Evolutionary conservation across 257 asterid genomes (phyloP), one percentile per base, ranked within the genome.

Genomic region (Nicotiana obtusifolia): DNA sequence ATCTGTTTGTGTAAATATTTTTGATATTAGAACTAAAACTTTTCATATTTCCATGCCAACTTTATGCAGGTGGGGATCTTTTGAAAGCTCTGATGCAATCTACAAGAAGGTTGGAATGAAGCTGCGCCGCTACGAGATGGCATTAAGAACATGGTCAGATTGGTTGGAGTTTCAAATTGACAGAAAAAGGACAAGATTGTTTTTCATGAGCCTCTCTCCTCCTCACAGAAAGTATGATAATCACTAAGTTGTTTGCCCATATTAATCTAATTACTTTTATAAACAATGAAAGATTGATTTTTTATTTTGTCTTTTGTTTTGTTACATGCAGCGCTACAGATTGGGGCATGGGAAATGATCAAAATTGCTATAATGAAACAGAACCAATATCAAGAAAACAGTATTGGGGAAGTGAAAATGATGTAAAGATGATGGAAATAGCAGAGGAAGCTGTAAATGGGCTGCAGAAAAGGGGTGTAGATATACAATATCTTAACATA

Each of bases 181-280:
- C 30, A 67, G 82, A 73, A 77, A 84, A 19, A 88, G 79, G 64
- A 88, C 93, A 11, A 83, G 69, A 24, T 8, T 90, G 81, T 90
- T 90, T 84, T 90, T 87, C 88, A 87, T 84, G 88, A 87, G 93
- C 85, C 82, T 86, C 41, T 90, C 93, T 2, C 87, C 92, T 41
- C 62, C 59, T 80, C 93, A 87, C 68, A 59, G 49, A 67, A 16
- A 73, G 92, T 90, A 87, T 17, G 83, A 2, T 7, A 2, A 14
- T 3, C 3, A 13, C 60, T 22, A 11, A 6, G 31, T 71, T 69
- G n/a, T 35, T 35, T 5, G 2, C 33, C 76, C 30, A 67, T 53
- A 35, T 33, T 10, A 66, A 30, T 44, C 33, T 65, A 15, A 8
- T 3, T 69, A 11, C 11, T 69, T 0, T 17, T 19, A 68, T 9